These are phyloP conservation scores for Kurtzmaniella natalensis DNA, from an alignment of 1,139 yeast genomes.

Conservation along the genomic window DNA sequence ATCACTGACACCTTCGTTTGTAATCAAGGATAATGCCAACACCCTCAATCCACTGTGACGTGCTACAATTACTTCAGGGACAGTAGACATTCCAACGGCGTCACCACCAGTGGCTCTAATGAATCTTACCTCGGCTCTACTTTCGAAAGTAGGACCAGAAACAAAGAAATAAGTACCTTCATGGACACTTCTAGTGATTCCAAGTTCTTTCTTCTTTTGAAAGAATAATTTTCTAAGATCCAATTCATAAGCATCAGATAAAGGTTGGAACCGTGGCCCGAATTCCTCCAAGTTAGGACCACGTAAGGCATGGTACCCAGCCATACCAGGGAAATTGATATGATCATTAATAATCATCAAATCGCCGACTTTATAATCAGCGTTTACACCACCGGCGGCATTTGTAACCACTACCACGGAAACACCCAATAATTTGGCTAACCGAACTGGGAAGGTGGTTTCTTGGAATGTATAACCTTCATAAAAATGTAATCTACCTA, in stretches of 20 bases:
- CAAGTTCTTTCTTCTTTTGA: constrained; percentile 42
- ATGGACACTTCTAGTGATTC: constrained; percentile 57
- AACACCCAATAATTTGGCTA: constrained; percentile 62
- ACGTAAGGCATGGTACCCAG: constrained; percentile 82
- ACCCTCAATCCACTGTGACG: constrained; percentile 82
- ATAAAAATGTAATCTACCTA: constrained; percentile 86
- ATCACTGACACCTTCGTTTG: constrained; percentile 76
- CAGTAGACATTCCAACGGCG: constrained; percentile 97
- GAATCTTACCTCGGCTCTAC: constrained; percentile 87
- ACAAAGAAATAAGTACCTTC: constrained; percentile 88
- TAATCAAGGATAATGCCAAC: constrained; percentile 79
- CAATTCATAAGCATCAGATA: constrained; percentile 86
- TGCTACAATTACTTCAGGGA: constrained; percentile 91
- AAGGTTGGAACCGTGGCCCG: constrained; percentile 85
- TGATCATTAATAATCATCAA: constrained; percentile 88
- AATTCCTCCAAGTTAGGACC: constrained; percentile 79
- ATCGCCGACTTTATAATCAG: constrained; percentile 71
- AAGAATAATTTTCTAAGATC: constrained; percentile 59
- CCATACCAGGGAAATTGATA: constrained; percentile 83
- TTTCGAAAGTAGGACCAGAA: constrained; percentile 92
- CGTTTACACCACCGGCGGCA: constrained; percentile 89
- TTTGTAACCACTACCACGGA: constrained; percentile 72
- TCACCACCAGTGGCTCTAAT: constrained; percentile 76
- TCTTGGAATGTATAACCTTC: constrained; percentile 83
- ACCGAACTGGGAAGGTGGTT: constrained; percentile 83